Evolutionary conservation across 805 yeast genomes (phyloP).

Genomic region (Cyberlindnera sargentensis): DNA sequence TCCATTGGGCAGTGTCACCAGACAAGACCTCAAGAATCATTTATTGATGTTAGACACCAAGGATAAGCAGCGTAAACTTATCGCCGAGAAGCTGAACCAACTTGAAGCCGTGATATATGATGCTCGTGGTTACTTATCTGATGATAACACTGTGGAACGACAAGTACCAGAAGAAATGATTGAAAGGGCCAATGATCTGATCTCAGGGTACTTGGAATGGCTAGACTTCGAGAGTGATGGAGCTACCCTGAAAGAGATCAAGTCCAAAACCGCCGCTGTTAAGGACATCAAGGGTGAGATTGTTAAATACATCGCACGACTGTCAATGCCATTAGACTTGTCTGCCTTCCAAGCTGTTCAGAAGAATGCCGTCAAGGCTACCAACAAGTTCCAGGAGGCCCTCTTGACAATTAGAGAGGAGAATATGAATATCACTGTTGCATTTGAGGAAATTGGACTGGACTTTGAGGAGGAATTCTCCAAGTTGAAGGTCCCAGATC

Average conservation of each 20-base stretch:
- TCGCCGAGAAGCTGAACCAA: slow-evolving; percentile 56
- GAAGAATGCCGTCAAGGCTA: slow-evolving; percentile 34
- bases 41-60: slow-evolving; percentile 44
- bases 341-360: slow-evolving; percentile 38
- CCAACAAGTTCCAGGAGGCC: slow-evolving; percentile 36
- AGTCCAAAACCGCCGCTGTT: slow-evolving; percentile 24
- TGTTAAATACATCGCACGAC: slow-evolving; percentile 33
- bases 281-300: slow-evolving; percentile 25
- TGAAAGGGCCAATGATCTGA: slow-evolving; percentile 29
- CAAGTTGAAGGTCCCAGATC: slow-evolving; percentile 29
- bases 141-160: slow-evolving; percentile 37
- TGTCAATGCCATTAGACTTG: slow-evolving; percentile 39
- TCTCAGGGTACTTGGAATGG: slow-evolving; percentile 62
- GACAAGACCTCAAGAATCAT: slow-evolving; percentile 38
- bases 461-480: slow-evolving; percentile 47
- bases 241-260: slow-evolving; percentile 34
- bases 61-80: slow-evolving; percentile 47
- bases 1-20: slow-evolving; percentile 43
- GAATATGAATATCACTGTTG: slow-evolving; percentile 33
- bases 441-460: slow-evolving; percentile 38
- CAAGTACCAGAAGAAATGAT: slow-evolving; percentile 36
- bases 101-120: slow-evolving; percentile 72
- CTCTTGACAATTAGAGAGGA: slow-evolving; percentile 40
- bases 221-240: slow-evolving; percentile 63
- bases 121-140: slow-evolving; percentile 53